A percentile compares a stretch with the other conserved stretches of the same genome.
These are phyloP conservation scores for Pseudogymnoascus sp. DNA, from an alignment of 2,329 filamentous ascomycete genomes.

Conservation along the genomic window DNA sequence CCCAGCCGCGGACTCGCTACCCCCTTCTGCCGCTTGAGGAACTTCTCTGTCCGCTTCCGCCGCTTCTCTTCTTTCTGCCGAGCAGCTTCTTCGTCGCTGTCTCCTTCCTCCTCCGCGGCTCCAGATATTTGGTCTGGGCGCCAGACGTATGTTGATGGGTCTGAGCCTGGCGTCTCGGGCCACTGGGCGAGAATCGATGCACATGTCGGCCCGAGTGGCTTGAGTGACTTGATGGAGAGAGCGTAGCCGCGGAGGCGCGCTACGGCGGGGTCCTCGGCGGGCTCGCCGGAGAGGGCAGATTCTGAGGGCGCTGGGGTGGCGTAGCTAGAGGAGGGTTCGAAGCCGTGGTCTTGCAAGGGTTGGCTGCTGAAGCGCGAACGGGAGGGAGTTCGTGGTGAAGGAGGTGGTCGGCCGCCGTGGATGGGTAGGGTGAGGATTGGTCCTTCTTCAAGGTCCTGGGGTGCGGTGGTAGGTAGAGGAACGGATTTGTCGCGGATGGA, in stretches of 20 bases:
- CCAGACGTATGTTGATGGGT: constrained; percentile 30
- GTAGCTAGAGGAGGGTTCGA: constrained; percentile 16
- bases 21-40: constrained; percentile 22
- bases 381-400: neutral
- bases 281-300: constrained; percentile 20
- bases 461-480: neutral
- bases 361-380: constrained; percentile 19
- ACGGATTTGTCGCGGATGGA: constrained; percentile 16
- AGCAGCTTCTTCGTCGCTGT: constrained; percentile 11
- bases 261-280: constrained; percentile 27
- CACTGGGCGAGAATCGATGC: constrained; percentile 31
- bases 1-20: neutral
- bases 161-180: constrained; percentile 28
- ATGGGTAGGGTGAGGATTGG: neutral
- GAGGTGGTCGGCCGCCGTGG: neutral
- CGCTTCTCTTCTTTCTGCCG: constrained; percentile 21
- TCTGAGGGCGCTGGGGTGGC: constrained; percentile 23
- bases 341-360: constrained; percentile 10
- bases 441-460: neutral
- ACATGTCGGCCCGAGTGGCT: constrained; percentile 20
- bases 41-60: constrained; percentile 25
- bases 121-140: constrained; percentile 16
- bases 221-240: constrained; percentile 24
- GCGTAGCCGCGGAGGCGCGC: constrained; percentile 31
- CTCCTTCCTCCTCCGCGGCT: constrained; percentile 18